Conservation (phyloP, 345 rosid species). For the Sonneratia caseolaris region DNA sequence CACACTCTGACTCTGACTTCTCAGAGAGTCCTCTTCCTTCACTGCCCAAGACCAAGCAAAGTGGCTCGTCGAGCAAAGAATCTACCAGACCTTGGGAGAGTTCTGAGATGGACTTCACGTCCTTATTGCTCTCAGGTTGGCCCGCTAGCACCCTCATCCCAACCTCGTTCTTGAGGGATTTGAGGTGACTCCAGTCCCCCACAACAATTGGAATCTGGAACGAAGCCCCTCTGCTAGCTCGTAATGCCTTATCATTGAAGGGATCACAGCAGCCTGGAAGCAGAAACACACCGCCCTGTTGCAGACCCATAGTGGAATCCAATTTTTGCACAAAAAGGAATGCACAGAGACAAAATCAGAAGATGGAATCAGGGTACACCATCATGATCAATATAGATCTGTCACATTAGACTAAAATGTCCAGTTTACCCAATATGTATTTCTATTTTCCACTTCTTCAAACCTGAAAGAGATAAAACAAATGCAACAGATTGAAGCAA, state of each 20-base stretch:
- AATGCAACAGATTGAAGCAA: not conserved
- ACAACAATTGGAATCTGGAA: constrained; percentile 77
- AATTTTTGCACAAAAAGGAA: not conserved
- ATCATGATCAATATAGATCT: not conserved
- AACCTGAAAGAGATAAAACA: not conserved
- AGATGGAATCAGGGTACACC: not conserved
- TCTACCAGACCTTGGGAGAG: constrained; percentile 41
- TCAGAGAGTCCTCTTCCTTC: constrained; percentile 81
- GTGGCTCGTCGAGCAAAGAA: constrained; percentile 35
- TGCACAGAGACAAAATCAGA: not conserved
- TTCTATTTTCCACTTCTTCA: not conserved
- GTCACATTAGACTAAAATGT: not conserved
- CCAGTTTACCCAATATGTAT: not conserved
- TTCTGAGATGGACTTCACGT: constrained; percentile 24
- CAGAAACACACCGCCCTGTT: constrained; percentile 77
- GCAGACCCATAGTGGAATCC: not conserved
- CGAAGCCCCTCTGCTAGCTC: constrained; percentile 91
- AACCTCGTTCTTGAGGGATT: constrained; percentile 37
- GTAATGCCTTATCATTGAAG: constrained; percentile 70
- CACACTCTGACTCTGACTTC: constrained; percentile 40
- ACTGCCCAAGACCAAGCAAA: constrained; percentile 77
- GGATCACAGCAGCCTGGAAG: constrained; percentile 98
- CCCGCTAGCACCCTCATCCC: constrained; percentile 78
- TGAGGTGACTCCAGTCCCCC: constrained; percentile 66
- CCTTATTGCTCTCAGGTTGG: constrained; percentile 47